phyloP scores from a whole-genome alignment of 805 yeast genomes.

The Limtongia smithiae region DNA sequence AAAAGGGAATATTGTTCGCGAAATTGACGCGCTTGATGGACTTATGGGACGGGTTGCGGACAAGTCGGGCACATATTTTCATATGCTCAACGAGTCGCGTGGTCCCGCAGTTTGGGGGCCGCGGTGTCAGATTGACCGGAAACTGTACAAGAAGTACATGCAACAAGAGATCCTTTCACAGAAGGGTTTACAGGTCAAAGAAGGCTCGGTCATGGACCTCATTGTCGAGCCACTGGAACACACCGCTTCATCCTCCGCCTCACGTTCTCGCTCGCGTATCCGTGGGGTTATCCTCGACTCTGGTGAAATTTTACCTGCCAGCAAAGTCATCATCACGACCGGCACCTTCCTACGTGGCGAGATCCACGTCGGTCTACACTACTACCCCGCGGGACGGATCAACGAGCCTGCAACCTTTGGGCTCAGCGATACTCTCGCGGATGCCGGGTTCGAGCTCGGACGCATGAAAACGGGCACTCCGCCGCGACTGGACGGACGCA shows the following conservation, averaged over 20 bases:
- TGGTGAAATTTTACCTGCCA: conserved; percentile 58
- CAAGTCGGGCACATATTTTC: conserved; percentile 87
- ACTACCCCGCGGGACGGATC: conserved; percentile 85
- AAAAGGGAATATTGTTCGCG: conserved; percentile 86
- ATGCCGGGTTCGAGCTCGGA: conserved; percentile 79
- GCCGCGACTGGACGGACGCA: conserved; percentile 69
- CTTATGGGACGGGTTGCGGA: conserved; percentile 84
- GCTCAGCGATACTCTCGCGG: conserved; percentile 68
- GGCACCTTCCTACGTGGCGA: conserved; percentile 96
- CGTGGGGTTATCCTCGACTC: conserved; percentile 70
- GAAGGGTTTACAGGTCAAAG: conserved; percentile 54
- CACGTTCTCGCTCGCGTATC: conserved; percentile 32
- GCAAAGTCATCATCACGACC: conserved; percentile 81
- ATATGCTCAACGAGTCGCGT: conserved; percentile 75
- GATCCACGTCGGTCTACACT: conserved; percentile 80
- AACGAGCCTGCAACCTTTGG: conserved; percentile 93
- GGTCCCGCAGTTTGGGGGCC: conserved; percentile 99
- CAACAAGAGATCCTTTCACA: conserved; percentile 53
- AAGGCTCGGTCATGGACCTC: conserved; percentile 82
- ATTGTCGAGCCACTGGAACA: conserved; percentile 47
- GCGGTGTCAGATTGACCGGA: conserved; percentile 90
- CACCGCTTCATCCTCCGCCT: conserved; percentile 1
- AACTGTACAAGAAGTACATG: conserved; percentile 75
- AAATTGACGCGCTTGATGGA: conserved; percentile 96
- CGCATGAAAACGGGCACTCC: conserved; percentile 97